phyloP scores from a whole-genome alignment of 192 early-diverging fungal species.

The Coemansia sp. region DNA sequence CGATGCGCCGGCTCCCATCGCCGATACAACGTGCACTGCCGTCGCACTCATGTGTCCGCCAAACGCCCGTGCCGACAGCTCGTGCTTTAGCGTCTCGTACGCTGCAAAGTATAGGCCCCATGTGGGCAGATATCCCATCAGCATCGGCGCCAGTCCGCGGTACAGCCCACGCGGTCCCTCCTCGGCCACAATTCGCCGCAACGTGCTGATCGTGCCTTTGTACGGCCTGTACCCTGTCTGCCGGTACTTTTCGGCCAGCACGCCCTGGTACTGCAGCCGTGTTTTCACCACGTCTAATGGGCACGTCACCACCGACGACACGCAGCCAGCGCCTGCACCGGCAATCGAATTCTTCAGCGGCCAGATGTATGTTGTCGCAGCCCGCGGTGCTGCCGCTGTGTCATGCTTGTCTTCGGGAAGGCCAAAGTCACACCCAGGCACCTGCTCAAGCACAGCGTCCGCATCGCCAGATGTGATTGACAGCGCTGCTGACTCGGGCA shows the following conservation, averaged over 20 bases:
- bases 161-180: slow-evolving; percentile 89
- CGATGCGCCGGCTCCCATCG: slow-evolving; percentile 77
- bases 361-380: slow-evolving; percentile 4
- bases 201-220: slow-evolving; percentile 56
- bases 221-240: slow-evolving; percentile 34
- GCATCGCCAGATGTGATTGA: not conserved
- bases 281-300: slow-evolving; percentile 95
- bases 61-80: slow-evolving; percentile 15
- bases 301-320: slow-evolving; percentile 79
- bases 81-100: slow-evolving; percentile 76
- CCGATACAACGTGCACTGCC: slow-evolving; percentile 76
- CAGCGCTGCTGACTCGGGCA: slow-evolving; percentile 23
- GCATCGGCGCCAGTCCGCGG: slow-evolving; percentile 81
- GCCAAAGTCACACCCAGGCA: not conserved
- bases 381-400: not conserved
- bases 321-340: slow-evolving; percentile 78
- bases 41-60: slow-evolving; percentile 27
- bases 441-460: not conserved
- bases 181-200: slow-evolving; percentile 68
- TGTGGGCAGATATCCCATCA: slow-evolving; percentile 85
- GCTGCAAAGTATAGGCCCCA: slow-evolving; percentile 92
- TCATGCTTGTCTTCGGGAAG: not conserved
- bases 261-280: slow-evolving; percentile 83
- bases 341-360: slow-evolving; percentile 71
- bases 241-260: slow-evolving; percentile 24